Percentiles rank a stretch among this genome's conserved stretches.
Evolutionary conservation across 257 asterid genomes (phyloP).

Genomic region (Solanum tacnaense): DNA sequence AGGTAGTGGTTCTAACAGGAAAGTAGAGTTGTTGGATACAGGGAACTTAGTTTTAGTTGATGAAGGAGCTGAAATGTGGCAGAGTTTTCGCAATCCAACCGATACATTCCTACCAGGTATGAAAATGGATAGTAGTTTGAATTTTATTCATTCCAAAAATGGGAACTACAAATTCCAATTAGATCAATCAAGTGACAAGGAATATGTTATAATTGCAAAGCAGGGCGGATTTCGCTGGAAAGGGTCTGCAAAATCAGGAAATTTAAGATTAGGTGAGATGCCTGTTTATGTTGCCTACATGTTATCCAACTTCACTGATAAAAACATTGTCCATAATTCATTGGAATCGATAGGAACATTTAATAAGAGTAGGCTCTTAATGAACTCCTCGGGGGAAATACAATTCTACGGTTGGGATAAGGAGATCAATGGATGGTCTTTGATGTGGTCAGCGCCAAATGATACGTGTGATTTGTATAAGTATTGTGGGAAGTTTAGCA

Average conservation of each 20-base stretch:
- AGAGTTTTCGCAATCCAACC: slow-evolving; percentile 27
- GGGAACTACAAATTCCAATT: slow-evolving; percentile 9
- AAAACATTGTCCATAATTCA: neutral
- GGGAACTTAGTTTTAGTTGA: slow-evolving; percentile 28
- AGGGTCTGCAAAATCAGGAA: neutral
- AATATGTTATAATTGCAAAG: neutral
- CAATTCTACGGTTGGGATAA: slow-evolving; percentile 3
- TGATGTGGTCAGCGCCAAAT: slow-evolving; percentile 10
- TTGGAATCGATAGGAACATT: neutral
- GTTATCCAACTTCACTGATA: neutral
- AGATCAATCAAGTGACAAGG: neutral
- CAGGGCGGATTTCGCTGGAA: neutral
- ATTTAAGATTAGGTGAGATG: neutral
- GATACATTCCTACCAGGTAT: slow-evolving; percentile 41
- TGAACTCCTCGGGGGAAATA: slow-evolving; percentile 24
- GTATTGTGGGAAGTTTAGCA: slow-evolving; percentile 20
- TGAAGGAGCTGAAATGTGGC: slow-evolving; percentile 19
- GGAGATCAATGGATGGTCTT: neutral
- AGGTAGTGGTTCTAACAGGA: neutral
- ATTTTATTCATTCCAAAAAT: neutral
- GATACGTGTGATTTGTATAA: slow-evolving; percentile 6
- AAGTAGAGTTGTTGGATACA: slow-evolving; percentile 23
- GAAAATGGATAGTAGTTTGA: slow-evolving; percentile 10
- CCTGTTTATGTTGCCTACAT: neutral
- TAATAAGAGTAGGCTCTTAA: neutral